Evolutionary conservation across 2,329 filamentous ascomycete genomes (phyloP).

Genomic region (Xylaria sp.): DNA sequence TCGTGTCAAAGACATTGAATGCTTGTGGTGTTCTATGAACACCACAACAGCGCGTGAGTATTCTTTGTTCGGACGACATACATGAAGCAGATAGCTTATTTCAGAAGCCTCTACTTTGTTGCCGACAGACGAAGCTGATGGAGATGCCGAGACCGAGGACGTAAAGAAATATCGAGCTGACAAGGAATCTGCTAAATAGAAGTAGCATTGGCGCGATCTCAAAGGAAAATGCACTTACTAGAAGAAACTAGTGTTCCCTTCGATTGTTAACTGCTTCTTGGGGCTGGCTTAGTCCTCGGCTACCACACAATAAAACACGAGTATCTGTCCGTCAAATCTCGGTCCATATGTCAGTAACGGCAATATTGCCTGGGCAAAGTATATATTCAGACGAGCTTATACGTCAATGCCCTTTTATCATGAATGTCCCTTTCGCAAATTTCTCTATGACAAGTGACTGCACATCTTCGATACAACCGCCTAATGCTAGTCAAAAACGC

Average conservation of each 20-base stretch:
- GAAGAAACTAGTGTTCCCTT: constrained; percentile 14
- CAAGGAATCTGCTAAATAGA: constrained; percentile 10
- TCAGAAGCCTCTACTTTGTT: constrained; percentile 39
- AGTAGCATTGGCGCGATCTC: constrained; percentile 1
- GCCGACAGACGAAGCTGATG: constrained; percentile 18
- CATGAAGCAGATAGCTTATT: constrained; percentile 10
- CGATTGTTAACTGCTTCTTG: constrained; percentile 13
- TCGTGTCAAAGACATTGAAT: constrained; percentile 27
- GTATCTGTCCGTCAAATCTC: constrained; percentile 5
- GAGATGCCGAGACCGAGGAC: neutral
- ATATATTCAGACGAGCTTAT: constrained; percentile 46
- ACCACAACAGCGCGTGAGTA: neutral
- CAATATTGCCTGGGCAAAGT: constrained; percentile 33
- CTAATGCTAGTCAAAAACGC: constrained; percentile 44
- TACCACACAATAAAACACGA: constrained; percentile 13
- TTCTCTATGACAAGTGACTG: constrained; percentile 44
- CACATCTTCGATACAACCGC: constrained; percentile 42
- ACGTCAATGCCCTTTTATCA: constrained; percentile 40
- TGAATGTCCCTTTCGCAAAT: constrained; percentile 40
- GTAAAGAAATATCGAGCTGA: neutral
- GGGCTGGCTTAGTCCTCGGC: constrained; percentile 19
- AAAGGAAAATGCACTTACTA: constrained; percentile 19
- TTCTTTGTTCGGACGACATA: constrained; percentile 30
- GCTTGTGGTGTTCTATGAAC: constrained; percentile 18
- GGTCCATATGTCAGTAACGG: constrained; percentile 9